phyloP scores from a whole-genome alignment of 2,329 filamentous ascomycete species.

The Balansia obtecta region DNA sequence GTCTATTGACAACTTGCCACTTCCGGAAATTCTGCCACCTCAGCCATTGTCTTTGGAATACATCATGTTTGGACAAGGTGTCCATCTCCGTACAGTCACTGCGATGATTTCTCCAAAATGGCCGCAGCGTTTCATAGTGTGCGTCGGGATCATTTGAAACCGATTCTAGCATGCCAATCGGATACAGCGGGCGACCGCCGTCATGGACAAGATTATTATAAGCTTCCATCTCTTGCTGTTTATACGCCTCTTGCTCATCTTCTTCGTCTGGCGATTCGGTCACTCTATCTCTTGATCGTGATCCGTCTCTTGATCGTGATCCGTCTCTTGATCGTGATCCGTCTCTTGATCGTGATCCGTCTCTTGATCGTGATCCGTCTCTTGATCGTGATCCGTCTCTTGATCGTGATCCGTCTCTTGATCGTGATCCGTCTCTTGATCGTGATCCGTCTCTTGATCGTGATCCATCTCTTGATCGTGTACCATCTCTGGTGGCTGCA shows the following conservation, averaged over 20 bases:
- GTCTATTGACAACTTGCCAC: slow-evolving; percentile 18
- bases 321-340: background rate
- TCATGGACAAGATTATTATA: slow-evolving; percentile 18
- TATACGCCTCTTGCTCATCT: background rate
- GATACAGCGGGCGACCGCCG: slow-evolving; percentile 19
- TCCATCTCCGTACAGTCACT: background rate
- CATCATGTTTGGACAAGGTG: background rate
- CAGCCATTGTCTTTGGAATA: slow-evolving; percentile 15
- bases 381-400: background rate
- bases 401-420: too few species aligned
- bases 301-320: background rate
- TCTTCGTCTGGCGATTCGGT: background rate
- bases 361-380: background rate
- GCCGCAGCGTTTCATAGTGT: slow-evolving; percentile 15
- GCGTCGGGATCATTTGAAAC: slow-evolving; percentile 12
- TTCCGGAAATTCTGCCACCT: slow-evolving; percentile 19
- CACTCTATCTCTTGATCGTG: background rate
- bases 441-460: background rate
- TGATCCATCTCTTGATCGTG: background rate
- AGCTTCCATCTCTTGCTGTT: slow-evolving; percentile 9
- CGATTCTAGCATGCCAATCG: slow-evolving; percentile 14
- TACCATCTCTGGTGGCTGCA: slow-evolving; percentile 1
- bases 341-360: too few species aligned
- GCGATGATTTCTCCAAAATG: slow-evolving; percentile 10
- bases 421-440: background rate